Conservation (phyloP, 768 basidiomycete species). For the Pleurotus tuber-regium region DNA sequence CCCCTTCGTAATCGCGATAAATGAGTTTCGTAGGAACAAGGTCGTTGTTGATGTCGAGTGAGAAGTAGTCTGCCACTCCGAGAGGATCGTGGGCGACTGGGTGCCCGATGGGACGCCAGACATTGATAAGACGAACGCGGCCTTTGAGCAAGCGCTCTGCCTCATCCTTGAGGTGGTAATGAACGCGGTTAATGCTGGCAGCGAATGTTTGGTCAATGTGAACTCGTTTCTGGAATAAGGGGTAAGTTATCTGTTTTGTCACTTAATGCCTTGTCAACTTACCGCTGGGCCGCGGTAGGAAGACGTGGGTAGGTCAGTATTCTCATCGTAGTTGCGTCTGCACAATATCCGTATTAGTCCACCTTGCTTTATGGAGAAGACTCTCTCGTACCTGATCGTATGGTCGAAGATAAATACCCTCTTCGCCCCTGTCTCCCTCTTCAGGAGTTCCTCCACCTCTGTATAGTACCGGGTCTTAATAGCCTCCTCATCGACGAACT, state of each 20-base stretch:
- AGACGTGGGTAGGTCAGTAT: not conserved
- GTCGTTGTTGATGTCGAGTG: constrained; percentile 30
- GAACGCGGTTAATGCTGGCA: constrained; percentile 33
- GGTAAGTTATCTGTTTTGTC: not conserved
- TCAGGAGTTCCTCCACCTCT: constrained; percentile 35
- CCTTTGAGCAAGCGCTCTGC: constrained; percentile 31
- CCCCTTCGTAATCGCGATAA: constrained; percentile 33
- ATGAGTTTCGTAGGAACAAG: constrained; percentile 28
- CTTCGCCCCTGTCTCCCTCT: constrained; percentile 35
- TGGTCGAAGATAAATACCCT: constrained; percentile 41
- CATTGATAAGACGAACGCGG: constrained; percentile 45
- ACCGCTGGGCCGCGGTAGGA: not conserved
- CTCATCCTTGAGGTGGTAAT: constrained; percentile 33
- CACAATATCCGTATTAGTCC: too few species aligned
- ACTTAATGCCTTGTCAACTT: not conserved
- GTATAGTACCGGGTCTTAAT: constrained; percentile 36
- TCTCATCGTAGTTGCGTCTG: constrained; percentile 4
- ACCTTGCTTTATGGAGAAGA: not conserved
- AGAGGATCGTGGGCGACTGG: constrained; percentile 38
- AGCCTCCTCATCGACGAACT: constrained; percentile 32
- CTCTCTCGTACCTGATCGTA: constrained; percentile 20
- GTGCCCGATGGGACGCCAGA: constrained; percentile 42
- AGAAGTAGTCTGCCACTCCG: constrained; percentile 39
- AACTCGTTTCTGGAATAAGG: constrained; percentile 19
- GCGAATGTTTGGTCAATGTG: constrained; percentile 40